Percentiles rank a stretch among this genome's conserved stretches.
These are phyloP conservation scores for Coniochaeta hoffmannii DNA, from an alignment of 2,329 filamentous ascomycete genomes.

Conservation along the genomic window DNA sequence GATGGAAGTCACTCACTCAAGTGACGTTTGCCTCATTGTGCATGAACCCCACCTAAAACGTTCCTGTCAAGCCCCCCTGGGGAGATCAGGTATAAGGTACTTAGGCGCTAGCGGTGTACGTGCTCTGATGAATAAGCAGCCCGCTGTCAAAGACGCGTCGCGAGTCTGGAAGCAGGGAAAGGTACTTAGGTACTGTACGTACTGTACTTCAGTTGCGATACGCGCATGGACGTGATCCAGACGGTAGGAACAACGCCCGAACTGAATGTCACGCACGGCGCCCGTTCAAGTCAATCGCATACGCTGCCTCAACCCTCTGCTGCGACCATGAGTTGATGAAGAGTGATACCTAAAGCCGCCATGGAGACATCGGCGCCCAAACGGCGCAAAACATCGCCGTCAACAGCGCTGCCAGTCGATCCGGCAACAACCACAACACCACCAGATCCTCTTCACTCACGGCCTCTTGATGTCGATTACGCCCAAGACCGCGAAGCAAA, in stretches of 20 bases:
- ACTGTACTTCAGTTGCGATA: neutral
- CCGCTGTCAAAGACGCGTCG: neutral
- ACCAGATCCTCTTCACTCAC: constrained; percentile 28
- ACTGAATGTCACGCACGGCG: neutral
- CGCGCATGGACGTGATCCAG: no score
- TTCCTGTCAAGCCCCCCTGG: neutral
- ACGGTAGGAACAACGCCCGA: no score
- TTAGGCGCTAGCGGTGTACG: no score
- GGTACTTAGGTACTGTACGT: no score
- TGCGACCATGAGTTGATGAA: constrained; percentile 10
- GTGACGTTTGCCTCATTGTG: neutral
- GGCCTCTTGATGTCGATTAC: constrained; percentile 13
- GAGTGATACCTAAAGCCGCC: neutral
- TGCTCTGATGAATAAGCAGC: no score
- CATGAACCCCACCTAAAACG: neutral
- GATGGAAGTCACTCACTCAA: no score
- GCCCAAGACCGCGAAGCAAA: neutral
- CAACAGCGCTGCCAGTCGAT: constrained; percentile 32
- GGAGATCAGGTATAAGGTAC: no score
- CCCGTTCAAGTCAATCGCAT: neutral
- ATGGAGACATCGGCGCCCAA: constrained; percentile 57
- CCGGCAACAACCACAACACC: constrained; percentile 10
- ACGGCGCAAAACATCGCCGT: constrained; percentile 55
- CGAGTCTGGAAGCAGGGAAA: neutral
- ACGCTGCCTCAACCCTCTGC: neutral